These are phyloP conservation scores for Microbotryomycetes sp. DNA, from an alignment of 1,284 basidiomycete genomes.

Conservation along the genomic window DNA sequence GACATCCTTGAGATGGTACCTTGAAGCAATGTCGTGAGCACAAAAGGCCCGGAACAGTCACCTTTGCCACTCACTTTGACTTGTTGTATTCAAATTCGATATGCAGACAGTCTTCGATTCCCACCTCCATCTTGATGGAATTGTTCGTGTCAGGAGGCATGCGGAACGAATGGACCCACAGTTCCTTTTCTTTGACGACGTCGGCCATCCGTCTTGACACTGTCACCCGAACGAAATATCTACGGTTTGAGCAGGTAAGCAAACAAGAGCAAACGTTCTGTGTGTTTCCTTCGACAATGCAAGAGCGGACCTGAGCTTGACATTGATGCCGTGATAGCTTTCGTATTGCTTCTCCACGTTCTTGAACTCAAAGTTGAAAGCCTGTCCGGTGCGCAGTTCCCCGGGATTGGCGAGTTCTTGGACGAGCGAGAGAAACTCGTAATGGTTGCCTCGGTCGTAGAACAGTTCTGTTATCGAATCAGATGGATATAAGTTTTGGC, in stretches of 20 bases:
- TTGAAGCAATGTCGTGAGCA: constrained; percentile 38
- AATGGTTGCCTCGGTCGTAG: constrained; percentile 93
- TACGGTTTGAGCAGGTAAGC: constrained; percentile 37
- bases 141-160: constrained; percentile 98
- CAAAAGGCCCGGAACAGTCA: background rate
- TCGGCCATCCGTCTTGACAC: constrained; percentile 87
- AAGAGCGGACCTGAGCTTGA: constrained; percentile 68
- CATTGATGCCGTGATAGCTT: constrained; percentile 96
- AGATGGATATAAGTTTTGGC: background rate
- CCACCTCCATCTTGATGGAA: constrained; percentile 99
- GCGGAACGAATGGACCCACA: constrained; percentile 97
- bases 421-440: constrained; percentile 91
- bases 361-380: constrained; percentile 94
- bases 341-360: constrained; percentile 99
- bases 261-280: no score
- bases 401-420: constrained; percentile 91
- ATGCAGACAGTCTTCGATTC: constrained; percentile 96
- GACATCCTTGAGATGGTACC: constrained; percentile 97
- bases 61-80: constrained; percentile 65
- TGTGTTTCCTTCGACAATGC: constrained; percentile 6
- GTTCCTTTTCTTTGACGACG: constrained; percentile 80
- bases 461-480: constrained; percentile 65
- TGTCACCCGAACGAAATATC: constrained; percentile 89
- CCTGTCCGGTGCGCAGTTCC: constrained; percentile 89
- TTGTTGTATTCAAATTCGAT: constrained; percentile 99